Evolutionary conservation across 1,284 basidiomycete species (phyloP).

Genomic region (Leccinum pallidistipes): DNA sequence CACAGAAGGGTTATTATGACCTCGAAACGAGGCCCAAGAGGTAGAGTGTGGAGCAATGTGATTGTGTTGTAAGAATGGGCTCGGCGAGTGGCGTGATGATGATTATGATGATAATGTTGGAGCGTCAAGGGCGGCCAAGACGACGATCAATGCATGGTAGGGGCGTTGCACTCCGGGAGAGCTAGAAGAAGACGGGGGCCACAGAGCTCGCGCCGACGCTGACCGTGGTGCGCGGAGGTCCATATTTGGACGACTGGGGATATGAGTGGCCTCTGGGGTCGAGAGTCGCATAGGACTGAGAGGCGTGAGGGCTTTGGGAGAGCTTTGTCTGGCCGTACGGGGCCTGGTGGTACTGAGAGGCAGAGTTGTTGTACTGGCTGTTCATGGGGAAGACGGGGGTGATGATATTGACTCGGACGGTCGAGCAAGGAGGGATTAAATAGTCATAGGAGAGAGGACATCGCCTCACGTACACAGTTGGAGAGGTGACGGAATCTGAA

Average conservation of each 20-base stretch:
- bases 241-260: constrained; percentile 37
- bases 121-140: neutral
- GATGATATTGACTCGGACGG: constrained; percentile 11
- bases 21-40: constrained; percentile 5
- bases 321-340: constrained; percentile 27
- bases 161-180: neutral
- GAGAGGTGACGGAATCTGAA: constrained; percentile 20
- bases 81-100: neutral
- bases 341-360: constrained; percentile 33
- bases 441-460: constrained; percentile 22
- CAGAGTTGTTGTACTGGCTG: constrained; percentile 38
- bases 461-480: constrained; percentile 27
- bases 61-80: constrained; percentile 2
- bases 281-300: constrained; percentile 21
- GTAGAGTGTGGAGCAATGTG: constrained; percentile 6
- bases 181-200: constrained; percentile 54
- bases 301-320: constrained; percentile 16
- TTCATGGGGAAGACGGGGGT: constrained; percentile 37
- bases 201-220: constrained; percentile 44
- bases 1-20: constrained; percentile 6
- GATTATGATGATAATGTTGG: neutral
- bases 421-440: constrained; percentile 22
- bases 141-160: neutral
- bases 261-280: constrained; percentile 26
- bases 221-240: constrained; percentile 41